Percentiles rank a stretch among this genome's conserved stretches.
Evolutionary conservation across 306 rosid species (phyloP).

Genomic region (Ochetophila trinervis): DNA sequence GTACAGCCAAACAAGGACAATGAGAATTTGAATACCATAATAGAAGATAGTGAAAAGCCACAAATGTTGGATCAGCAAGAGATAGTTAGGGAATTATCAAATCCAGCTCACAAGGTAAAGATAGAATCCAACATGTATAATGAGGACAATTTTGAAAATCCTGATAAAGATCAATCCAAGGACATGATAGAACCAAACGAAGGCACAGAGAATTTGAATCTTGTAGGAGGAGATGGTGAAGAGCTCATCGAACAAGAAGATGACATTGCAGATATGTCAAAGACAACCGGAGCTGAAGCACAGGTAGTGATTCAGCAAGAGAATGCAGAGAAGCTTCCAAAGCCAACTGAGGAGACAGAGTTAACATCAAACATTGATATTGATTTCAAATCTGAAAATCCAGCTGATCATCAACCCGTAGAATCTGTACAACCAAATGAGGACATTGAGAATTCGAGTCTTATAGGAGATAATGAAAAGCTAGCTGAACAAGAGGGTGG

Average conservation of each 20-base stretch:
- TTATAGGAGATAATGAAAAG: slow-evolving; percentile 18
- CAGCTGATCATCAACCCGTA: not conserved
- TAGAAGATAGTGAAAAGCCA: not conserved
- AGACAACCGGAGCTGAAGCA: slow-evolving; percentile 11
- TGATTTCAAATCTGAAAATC: slow-evolving; percentile 12
- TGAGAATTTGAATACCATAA: not conserved
- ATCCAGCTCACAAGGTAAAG: slow-evolving; percentile 11
- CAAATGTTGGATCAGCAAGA: slow-evolving; percentile 18
- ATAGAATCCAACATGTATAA: not conserved
- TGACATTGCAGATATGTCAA: not conserved
- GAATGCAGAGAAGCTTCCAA: not conserved
- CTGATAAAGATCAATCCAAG: not conserved
- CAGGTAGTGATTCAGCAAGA: slow-evolving; percentile 18
- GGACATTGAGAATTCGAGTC: slow-evolving; percentile 8
- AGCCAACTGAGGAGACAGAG: slow-evolving; percentile 13
- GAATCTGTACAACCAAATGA: slow-evolving; percentile 7
- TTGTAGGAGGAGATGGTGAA: slow-evolving; percentile 12
- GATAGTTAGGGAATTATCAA: not conserved
- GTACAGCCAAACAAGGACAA: too few species aligned
- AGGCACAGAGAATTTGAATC: slow-evolving; percentile 11
- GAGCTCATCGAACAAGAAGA: slow-evolving; percentile 12
- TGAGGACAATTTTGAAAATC: slow-evolving; percentile 13
- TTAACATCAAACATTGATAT: not conserved
- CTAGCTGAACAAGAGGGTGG: slow-evolving; percentile 11
- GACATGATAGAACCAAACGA: slow-evolving; percentile 5